A percentile compares a stretch with the other conserved stretches of the same genome.
Conservation (phyloP, 192 early-diverging fungal genomes). For the Mortierella hygrophila region DNA sequence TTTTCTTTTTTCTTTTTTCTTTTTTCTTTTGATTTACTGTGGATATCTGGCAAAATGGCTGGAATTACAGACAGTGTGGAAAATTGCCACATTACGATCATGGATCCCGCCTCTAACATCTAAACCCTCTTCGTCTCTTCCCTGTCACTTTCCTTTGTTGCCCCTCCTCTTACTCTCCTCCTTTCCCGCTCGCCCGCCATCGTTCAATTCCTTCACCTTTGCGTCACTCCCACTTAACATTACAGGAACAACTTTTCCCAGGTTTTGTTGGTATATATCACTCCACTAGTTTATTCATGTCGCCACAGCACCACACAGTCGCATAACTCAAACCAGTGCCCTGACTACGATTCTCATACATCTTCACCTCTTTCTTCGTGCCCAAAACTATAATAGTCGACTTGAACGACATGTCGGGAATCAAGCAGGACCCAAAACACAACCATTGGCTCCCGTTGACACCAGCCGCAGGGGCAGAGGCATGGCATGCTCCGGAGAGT, state of each 20-base stretch:
- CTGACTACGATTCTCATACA: not conserved
- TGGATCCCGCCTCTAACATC: not conserved
- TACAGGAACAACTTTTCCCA: not conserved
- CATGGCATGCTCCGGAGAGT: conserved; percentile 52
- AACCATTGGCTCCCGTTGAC: conserved; percentile 20
- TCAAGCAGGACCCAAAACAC: conserved; percentile 27
- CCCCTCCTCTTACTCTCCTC: not conserved
- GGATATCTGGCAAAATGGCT: not conserved
- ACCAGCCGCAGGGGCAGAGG: conserved; percentile 28
- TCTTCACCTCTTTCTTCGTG: not conserved
- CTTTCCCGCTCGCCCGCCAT: not conserved
- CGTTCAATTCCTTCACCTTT: not conserved
- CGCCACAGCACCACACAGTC: not conserved
- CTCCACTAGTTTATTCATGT: not conserved
- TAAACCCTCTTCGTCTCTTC: not conserved
- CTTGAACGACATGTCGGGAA: conserved; percentile 35
- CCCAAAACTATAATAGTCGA: conserved; percentile 15
- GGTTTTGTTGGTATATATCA: conserved; percentile 25
- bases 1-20: not conserved
- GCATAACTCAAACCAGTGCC: not conserved
- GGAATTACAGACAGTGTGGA: no score
- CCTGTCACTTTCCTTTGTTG: no score
- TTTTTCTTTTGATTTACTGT: not conserved
- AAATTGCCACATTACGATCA: no score
- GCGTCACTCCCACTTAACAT: not conserved